Percentiles rank a stretch among this genome's conserved stretches.
Conservation (phyloP, 2,329 filamentous ascomycete genomes). For the Calonectria pseudoreteaudii region DNA sequence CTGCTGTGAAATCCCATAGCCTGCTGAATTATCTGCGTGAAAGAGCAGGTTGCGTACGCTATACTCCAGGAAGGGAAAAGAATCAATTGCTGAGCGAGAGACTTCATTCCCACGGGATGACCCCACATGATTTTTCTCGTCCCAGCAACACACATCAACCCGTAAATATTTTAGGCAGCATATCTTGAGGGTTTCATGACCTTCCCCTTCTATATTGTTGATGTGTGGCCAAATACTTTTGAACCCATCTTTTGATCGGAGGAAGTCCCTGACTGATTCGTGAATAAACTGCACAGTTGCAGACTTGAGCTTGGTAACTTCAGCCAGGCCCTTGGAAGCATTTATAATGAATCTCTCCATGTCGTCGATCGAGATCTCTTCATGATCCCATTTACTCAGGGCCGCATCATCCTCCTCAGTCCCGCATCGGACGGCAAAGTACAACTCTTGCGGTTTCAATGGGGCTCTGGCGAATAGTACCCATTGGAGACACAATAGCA, state of each 20-base stretch:
- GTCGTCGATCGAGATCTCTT: neutral
- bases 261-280: slow-evolving; percentile 8
- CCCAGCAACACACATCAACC: neutral
- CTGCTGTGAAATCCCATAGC: neutral
- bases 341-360: neutral
- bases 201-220: neutral
- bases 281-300: slow-evolving; percentile 13
- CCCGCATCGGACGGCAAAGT: slow-evolving; percentile 40
- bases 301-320: neutral
- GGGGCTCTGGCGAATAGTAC: slow-evolving; percentile 62
- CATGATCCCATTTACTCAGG: neutral
- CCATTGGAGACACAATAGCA: slow-evolving; percentile 62
- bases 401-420: neutral
- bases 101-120: no score
- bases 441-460: slow-evolving; percentile 57
- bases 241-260: neutral
- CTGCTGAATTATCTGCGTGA: neutral
- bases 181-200: neutral
- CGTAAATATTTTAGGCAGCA: neutral
- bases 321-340: neutral
- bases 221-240: neutral
- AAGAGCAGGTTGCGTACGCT: neutral
- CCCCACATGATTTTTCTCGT: fast-evolving
- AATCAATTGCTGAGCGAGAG: neutral
- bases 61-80: neutral